Evolutionary conservation across 352 stramenopile genomes (phyloP).

Genomic region (Phytopythium helicoides): DNA sequence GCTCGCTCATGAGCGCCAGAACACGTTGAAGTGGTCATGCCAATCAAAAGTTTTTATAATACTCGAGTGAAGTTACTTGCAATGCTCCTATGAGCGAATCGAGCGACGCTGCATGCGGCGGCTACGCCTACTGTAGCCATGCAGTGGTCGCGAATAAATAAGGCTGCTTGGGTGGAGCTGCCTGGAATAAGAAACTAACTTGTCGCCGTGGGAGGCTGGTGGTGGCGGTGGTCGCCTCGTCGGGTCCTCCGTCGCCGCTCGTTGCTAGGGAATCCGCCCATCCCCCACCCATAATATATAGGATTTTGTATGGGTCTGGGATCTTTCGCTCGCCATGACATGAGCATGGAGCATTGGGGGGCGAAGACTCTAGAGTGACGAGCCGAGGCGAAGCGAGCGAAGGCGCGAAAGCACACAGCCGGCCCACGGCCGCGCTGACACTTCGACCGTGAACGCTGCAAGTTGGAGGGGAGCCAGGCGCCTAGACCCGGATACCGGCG

Average conservation of each 20-base stretch:
- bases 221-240: neutral
- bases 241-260: too few relatives aligned
- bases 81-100: neutral
- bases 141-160: slow-evolving; percentile 19
- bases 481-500: slow-evolving; percentile 61
- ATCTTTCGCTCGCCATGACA: slow-evolving; percentile 20
- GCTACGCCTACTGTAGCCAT: slow-evolving; percentile 18
- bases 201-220: slow-evolving; percentile 6
- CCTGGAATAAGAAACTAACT: too few relatives aligned
- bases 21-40: too few relatives aligned
- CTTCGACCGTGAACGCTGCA: slow-evolving; percentile 32
- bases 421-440: slow-evolving; percentile 10
- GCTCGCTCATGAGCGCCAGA: neutral
- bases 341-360: too few relatives aligned
- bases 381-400: too few relatives aligned
- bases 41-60: neutral
- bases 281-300: slow-evolving; percentile 19
- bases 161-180: slow-evolving; percentile 8
- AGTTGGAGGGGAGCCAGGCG: neutral
- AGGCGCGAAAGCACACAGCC: slow-evolving; percentile 3
- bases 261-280: slow-evolving; percentile 9
- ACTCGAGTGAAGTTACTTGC: slow-evolving; percentile 3
- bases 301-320: slow-evolving; percentile 6
- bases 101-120: neutral
- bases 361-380: too few relatives aligned